Conservation (phyloP, 2,329 filamentous ascomycete genomes). For the Colletotrichum sp. region DNA sequence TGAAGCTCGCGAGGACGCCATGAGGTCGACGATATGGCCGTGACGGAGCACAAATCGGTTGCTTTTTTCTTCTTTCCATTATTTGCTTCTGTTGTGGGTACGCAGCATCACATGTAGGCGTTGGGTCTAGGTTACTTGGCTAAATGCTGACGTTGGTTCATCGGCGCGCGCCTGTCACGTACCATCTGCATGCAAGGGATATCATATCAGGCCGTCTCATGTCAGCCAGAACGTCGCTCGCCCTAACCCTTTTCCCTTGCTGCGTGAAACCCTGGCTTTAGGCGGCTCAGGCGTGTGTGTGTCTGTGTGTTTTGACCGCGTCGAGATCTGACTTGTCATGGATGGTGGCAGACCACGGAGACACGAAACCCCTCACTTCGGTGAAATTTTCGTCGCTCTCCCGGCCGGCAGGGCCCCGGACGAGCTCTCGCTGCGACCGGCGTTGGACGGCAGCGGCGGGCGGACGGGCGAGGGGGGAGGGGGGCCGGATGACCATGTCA, state of each 20-base stretch:
- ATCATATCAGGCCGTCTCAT: constrained; percentile 3
- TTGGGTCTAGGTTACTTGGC: neutral
- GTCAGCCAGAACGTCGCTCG: constrained; percentile 6
- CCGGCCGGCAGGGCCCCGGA: neutral
- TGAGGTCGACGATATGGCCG: constrained; percentile 23
- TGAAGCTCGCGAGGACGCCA: constrained; percentile 27
- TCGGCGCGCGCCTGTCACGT: neutral
- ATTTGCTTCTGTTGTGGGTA: neutral
- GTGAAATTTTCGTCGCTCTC: neutral
- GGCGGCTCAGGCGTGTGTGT: neutral
- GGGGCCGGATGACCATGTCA: neutral
- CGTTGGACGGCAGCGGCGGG: neutral
- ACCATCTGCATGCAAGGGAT: constrained; percentile 15
- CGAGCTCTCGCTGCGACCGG: neutral
- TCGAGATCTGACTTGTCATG: constrained; percentile 1
- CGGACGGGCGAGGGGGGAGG: neutral
- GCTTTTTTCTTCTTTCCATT: neutral
- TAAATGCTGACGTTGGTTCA: constrained; percentile 11
- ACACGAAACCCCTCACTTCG: neutral
- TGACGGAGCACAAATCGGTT: neutral
- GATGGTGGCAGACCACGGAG: neutral
- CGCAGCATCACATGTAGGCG: neutral
- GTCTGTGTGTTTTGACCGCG: neutral
- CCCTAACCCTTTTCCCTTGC: neutral
- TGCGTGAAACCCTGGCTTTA: neutral